phyloP scores from a whole-genome alignment of 441 rosid genomes.

The Adansonia madagascariensis region DNA sequence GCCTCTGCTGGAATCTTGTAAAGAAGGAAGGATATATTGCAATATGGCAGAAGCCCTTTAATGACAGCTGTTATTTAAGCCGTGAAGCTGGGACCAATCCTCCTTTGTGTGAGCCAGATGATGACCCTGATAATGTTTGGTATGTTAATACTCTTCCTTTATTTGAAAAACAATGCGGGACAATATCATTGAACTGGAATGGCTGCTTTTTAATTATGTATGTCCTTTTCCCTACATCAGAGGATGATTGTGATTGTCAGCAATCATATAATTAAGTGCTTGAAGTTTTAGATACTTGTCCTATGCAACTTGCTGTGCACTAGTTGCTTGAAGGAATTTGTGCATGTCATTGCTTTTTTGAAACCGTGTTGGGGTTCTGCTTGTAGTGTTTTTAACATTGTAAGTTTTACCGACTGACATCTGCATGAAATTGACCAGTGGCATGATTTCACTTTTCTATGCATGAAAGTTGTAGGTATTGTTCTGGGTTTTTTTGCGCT shows the following conservation, averaged over 20 bases:
- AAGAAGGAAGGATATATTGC: constrained; percentile 98
- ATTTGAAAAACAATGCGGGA: constrained; percentile 3
- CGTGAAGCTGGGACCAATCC: constrained; percentile 70
- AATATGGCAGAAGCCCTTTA: constrained; percentile 84
- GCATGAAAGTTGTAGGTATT: not conserved
- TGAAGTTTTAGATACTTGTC: not conserved
- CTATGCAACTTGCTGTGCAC: constrained; percentile 13
- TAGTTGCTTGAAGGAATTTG: constrained; percentile 2
- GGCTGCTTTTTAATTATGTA: not conserved
- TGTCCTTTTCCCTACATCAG: not conserved
- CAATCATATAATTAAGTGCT: constrained; percentile 1
- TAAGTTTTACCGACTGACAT: not conserved
- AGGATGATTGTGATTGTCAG: not conserved
- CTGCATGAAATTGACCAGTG: constrained; percentile 5
- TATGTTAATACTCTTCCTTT: constrained; percentile 36
- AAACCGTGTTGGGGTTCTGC: not conserved
- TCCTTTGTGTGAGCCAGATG: constrained; percentile 75
- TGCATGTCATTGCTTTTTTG: not conserved
- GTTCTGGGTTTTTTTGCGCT: not conserved
- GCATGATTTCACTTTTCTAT: not conserved
- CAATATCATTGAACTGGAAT: constrained; percentile 6
- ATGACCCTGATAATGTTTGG: constrained; percentile 92
- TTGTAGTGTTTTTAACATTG: not conserved
- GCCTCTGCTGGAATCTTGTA: constrained; percentile 92
- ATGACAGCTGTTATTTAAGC: constrained; percentile 82